A percentile compares a stretch with the other conserved stretches of the same genome.
Evolutionary conservation across 2,329 filamentous ascomycete genomes (phyloP).

Genomic region (Beauveria varroae): DNA sequence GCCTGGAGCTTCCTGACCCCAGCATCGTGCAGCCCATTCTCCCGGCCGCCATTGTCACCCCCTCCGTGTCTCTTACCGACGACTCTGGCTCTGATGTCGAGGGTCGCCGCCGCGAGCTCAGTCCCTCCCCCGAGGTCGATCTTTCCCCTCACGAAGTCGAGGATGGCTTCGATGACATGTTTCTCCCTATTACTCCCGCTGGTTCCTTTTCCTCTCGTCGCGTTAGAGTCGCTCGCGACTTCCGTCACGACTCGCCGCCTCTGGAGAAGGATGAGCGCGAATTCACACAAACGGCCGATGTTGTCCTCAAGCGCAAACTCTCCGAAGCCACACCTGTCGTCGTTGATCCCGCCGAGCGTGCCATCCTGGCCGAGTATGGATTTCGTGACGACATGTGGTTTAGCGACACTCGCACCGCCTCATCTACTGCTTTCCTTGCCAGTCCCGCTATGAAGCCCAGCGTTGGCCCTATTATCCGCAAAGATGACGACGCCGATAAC

Average conservation of each 20-base stretch:
- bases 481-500: slow-evolving; percentile 31
- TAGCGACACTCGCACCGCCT: slow-evolving; percentile 33
- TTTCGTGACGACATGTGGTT: slow-evolving; percentile 46
- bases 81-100: slow-evolving; percentile 56
- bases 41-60: slow-evolving; percentile 59
- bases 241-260: slow-evolving; percentile 73
- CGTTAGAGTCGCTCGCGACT: slow-evolving; percentile 30
- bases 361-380: slow-evolving; percentile 24
- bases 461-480: slow-evolving; percentile 22
- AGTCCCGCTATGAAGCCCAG: slow-evolving; percentile 45
- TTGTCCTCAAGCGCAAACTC: slow-evolving; percentile 62
- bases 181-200: slow-evolving; percentile 54
- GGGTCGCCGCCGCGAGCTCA: slow-evolving; percentile 62
- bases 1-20: slow-evolving; percentile 64
- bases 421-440: slow-evolving; percentile 38
- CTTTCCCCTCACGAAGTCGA: slow-evolving; percentile 83
- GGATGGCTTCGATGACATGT: slow-evolving; percentile 54
- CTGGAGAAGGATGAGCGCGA: slow-evolving; percentile 93
- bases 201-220: slow-evolving; percentile 52
- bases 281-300: slow-evolving; percentile 91
- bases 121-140: slow-evolving; percentile 88
- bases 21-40: slow-evolving; percentile 22
- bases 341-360: slow-evolving; percentile 24
- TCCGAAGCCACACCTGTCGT: slow-evolving; percentile 31
- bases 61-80: slow-evolving; percentile 62